phyloP scores from a whole-genome alignment of 2,329 filamentous ascomycete species.

The Fusarium foetens region DNA sequence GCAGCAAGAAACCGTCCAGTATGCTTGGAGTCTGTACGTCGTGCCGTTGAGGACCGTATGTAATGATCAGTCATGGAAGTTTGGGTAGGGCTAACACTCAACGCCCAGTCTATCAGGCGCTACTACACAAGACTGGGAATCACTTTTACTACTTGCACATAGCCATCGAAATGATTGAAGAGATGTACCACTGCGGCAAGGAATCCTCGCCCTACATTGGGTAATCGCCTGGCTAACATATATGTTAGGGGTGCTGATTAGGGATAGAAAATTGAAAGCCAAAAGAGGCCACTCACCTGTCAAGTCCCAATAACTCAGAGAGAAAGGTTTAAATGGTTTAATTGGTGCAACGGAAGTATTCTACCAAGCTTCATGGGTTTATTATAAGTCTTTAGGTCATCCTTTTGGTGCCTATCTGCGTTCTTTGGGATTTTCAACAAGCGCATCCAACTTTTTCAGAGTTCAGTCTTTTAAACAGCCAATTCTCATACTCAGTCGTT shows the following conservation, averaged over 20 bases:
- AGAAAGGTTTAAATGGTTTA: too few species aligned
- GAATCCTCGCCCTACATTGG: background rate
- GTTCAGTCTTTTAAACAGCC: background rate
- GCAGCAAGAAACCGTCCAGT: background rate
- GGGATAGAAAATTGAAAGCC: background rate
- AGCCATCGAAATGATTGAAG: background rate
- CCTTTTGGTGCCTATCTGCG: background rate
- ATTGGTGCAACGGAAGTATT: background rate
- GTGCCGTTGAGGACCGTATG: background rate
- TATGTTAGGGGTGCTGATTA: background rate
- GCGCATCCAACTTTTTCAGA: background rate
- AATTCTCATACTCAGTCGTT: background rate
- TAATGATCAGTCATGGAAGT: background rate
- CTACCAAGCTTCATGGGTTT: background rate
- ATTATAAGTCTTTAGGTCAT: background rate
- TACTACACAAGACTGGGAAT: background rate
- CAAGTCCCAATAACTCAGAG: background rate
- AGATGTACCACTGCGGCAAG: background rate
- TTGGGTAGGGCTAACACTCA: background rate
- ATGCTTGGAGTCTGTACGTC: background rate
- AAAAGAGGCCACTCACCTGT: background rate
- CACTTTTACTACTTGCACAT: background rate
- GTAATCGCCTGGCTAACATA: background rate
- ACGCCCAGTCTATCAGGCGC: background rate
- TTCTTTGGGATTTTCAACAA: background rate